Evolutionary conservation across 2,329 filamentous ascomycete genomes (phyloP).

Genomic region (Alternaria metachromatica): DNA sequence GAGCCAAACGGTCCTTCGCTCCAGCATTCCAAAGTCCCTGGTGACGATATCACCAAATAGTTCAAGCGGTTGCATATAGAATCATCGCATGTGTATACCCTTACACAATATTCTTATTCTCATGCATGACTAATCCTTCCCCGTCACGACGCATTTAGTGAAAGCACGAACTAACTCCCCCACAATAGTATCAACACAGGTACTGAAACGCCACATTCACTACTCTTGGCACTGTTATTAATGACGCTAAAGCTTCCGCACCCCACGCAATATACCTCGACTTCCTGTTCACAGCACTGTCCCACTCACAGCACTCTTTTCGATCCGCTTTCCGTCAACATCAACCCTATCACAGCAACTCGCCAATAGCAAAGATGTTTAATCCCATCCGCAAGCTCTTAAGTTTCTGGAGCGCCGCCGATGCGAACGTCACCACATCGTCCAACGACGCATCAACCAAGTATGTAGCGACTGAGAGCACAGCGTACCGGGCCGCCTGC

Average conservation of each 20-base stretch:
- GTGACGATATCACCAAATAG: conserved; percentile 7
- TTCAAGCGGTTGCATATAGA: neutral
- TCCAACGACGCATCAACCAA: neutral
- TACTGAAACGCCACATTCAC: neutral
- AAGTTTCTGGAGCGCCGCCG: neutral
- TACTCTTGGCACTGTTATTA: neutral
- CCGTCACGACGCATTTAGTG: neutral
- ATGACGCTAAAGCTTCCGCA: neutral
- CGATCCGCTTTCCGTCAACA: neutral
- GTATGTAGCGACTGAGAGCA: neutral
- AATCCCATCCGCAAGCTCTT: neutral
- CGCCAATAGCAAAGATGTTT: neutral
- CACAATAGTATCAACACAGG: neutral
- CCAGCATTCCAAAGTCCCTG: conserved; percentile 11
- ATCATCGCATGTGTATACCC: neutral
- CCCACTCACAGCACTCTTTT: neutral
- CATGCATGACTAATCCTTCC: too few species aligned
- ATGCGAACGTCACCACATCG: neutral
- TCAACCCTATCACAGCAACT: neutral
- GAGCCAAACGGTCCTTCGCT: conserved; percentile 10
- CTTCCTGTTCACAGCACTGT: neutral
- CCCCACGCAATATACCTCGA: neutral
- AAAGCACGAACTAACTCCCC: neutral
- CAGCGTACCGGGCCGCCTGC: neutral
- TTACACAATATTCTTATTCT: neutral